Base-by-base conservation (phyloP, 805 yeast genomes). In the Priceomyces carsonii region DNA sequence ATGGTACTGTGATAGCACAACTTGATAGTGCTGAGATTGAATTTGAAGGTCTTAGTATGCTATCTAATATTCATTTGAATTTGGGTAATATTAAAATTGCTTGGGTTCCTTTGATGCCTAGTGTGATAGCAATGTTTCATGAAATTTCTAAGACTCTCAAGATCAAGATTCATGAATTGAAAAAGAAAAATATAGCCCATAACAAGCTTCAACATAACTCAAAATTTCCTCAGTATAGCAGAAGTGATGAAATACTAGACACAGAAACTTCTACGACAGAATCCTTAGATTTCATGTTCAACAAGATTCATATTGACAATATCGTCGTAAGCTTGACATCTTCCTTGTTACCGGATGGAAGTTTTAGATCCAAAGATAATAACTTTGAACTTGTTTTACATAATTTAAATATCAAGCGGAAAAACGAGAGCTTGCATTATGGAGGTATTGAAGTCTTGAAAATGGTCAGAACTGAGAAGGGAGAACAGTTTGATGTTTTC, bases 381-480 rank as follows among this genome's bases (percentile, higher is more conserved):
- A 65, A 44, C 26, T 58, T 33, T 38, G 66, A 35, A 25, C 60
- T 38, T 19, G 43, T 33, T 15, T 51, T 42, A 17, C 47, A 29
- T 13, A 61, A 63, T 17, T 29, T 75, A 5, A 59, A 57, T 27
- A 33, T 79, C 16, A 69, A 68, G 32, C 77, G 71, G 35, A 71
- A 71, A 36, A 67, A 64, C 38, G 55, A 62, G 0, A 48, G 47
- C 0, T 57, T 75, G 31, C 46, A 67, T 1, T 71, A 67, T 41
- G 87, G 86, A 2, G 75, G 76, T 1, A 40, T 79, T 2, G 61
- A 67, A 29, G 47, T 42, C 0, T 39, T 75, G n/a, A 38, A 47
- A 1, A 38, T 69, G 4, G 12, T 56, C 3, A 38, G 60, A 14
- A 42, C 38, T 8, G 43, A 39, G 15, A 39, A 52, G 16, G 49